Base-by-base conservation (phyloP, 2,329 filamentous ascomycete genomes). In the Penicillium hesseltinei region DNA sequence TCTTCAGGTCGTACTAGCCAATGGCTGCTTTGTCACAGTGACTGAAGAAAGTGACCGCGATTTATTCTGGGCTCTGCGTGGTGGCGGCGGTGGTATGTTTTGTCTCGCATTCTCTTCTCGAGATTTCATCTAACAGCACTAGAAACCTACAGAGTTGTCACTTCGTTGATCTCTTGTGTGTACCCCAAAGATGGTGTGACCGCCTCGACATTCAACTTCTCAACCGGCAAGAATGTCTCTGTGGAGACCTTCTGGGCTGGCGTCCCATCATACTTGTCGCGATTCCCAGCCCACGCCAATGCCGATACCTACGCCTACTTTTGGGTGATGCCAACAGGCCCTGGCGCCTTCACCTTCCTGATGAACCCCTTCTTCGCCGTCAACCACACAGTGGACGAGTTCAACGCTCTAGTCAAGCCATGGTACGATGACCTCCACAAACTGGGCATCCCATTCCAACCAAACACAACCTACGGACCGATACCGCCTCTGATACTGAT, bases 61-160 rank as follows among this genome's bases (percentile, higher is more conserved):
- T 51, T 74, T 88, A 1, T 88, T 84, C 73, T 89, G 85, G 85
- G 86, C 85, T 2, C 70, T 88, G 1, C 76, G 77, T 29, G 53
- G 53, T 21, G 53, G 53, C 3, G 46, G 53, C 9, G 53, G 46
- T 44, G 47, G 46, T 56, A 45, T 13, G 50, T 46, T 15, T 51
- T 2, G 33, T 10, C 7, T 10, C 0, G 2, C 2, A 11, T 21
- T 25, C 3, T 11, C 9, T 35, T 42, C 5, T 23, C 6, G 9
- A 11, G 10, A 33, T 23, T 13, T 5, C 2, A 7, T 38, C 40
- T 51, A 39, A 51, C 19, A 9, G 0, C 5, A 15, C 8, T 5
- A 66, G 63, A 38, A 72, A 77, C 63, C n/a, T 73, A 59, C 25
- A 69, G 69, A 15, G 59, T 73, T 19, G 69, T 71, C 39, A 69